phyloP scores from a whole-genome alignment of 768 basidiomycete genomes.

The Pleurotus sapidus region DNA sequence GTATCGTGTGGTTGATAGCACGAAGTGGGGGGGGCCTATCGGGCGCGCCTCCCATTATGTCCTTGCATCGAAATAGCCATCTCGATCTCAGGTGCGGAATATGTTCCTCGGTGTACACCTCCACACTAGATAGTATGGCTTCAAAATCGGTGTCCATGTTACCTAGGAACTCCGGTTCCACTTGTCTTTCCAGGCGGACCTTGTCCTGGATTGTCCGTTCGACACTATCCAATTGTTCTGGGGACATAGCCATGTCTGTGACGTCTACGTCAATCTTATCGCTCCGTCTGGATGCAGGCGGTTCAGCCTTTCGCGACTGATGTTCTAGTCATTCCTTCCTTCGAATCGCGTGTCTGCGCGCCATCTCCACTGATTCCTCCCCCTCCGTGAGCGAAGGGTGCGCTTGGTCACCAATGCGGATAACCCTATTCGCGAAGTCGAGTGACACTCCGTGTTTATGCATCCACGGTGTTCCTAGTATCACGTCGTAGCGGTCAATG shows the following conservation, averaged over 20 bases:
- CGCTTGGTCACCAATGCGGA: not conserved
- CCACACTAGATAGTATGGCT: not conserved
- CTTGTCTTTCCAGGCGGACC: not conserved
- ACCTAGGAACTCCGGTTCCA: not conserved
- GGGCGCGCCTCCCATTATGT: slow-evolving; percentile 20
- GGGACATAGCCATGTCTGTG: not conserved
- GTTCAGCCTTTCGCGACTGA: not conserved
- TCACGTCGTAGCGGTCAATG: slow-evolving; percentile 30
- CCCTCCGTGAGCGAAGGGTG: not conserved
- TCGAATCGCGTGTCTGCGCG: not conserved
- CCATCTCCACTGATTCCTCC: not conserved
- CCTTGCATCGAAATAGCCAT: slow-evolving; percentile 18
- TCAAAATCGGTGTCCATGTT: not conserved
- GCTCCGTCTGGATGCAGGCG: not conserved
- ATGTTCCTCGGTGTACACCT: not conserved
- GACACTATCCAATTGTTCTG: not conserved
- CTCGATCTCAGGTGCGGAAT: slow-evolving; percentile 13
- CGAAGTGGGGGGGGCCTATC: slow-evolving; percentile 27
- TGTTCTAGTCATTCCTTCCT: not conserved
- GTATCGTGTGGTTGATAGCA: slow-evolving; percentile 36
- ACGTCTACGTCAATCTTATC: not conserved
- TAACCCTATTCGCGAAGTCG: slow-evolving; percentile 15
- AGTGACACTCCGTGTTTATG: slow-evolving; percentile 15
- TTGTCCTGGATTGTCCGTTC: not conserved
- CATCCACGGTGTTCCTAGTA: slow-evolving; percentile 34